Base-by-base conservation (phyloP, 1,284 basidiomycete species). In the Takashimella koratensis region DNA sequence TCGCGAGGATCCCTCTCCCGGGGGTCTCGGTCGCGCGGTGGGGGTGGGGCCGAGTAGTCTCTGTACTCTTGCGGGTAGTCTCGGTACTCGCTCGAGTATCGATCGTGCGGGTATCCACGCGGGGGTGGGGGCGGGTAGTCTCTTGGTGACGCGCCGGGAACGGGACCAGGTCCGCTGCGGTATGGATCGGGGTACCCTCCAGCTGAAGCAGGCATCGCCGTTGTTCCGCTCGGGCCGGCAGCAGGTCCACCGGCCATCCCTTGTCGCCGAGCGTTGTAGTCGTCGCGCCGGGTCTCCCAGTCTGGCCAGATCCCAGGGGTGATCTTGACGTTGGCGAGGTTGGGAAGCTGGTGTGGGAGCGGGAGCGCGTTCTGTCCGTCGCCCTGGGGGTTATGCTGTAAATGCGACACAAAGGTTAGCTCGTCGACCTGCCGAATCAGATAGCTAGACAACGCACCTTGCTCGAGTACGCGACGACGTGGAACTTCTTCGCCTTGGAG, bases 381-480 rank as follows among this genome's bases (percentile, higher is more conserved):
- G 36, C 70, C 70, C 43, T 71, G 68, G 10, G 72, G 70, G 46
- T 74, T 73, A 46, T 65, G 65, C 67, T 69, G 46, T 21, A n/a
- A 19, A 44, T 22, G 30, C 3, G 22, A 21, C 2, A 8, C 22
- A 22, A 22, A 10, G 39, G 19, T 19, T n/a, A 8, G 47, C 8
- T 2, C 10, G 4, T 40, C 40, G 11, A 44, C 21, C 26, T 13
- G 39, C 20, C 16, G 8, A 45, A 21, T 23, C 19, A 19, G 1
- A 26, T 23, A 16, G 19, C 36, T 11, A 20, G 6, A n/a, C n/a
- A 3, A 58, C 64, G 47, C 27, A 66, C 68, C 59, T 74, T 75
- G 43, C 65, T 67, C 11, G 69, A 71, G 52, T 75, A 75, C 2
- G 68, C 73, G 1, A 75, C 73, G 8, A 75, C 71, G 52, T 75